These are phyloP conservation scores for Pseudocercospora crystallina DNA, from an alignment of 2,329 filamentous ascomycete species.

Conservation along the genomic window DNA sequence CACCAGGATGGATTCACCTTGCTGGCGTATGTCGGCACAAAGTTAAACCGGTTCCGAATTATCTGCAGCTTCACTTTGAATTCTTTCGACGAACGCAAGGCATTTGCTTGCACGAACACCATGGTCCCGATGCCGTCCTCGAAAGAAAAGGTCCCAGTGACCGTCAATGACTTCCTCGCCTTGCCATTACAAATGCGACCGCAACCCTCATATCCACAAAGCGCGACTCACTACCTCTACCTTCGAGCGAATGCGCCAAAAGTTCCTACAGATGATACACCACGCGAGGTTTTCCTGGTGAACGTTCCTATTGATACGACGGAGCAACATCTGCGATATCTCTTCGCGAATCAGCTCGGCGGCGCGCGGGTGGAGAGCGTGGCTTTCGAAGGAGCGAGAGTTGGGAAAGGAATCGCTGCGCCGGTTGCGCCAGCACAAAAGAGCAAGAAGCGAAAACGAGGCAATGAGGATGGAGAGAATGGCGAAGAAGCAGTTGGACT, in stretches of 20 bases:
- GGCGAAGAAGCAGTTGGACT: constrained; percentile 43
- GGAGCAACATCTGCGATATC: constrained; percentile 68
- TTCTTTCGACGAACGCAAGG: too few relatives aligned
- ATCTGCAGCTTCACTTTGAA: too few relatives aligned
- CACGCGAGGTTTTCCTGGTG: constrained; percentile 82
- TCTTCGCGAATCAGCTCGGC: constrained; percentile 74
- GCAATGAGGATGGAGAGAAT: constrained; percentile 39
- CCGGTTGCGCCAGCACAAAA: constrained; percentile 33
- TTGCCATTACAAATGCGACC: constrained; percentile 68
- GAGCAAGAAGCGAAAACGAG: constrained; percentile 58
- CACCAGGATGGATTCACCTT: too few relatives aligned
- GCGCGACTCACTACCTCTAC: constrained; percentile 79
- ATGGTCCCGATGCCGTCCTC: constrained; percentile 19
- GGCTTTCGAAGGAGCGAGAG: constrained; percentile 66
- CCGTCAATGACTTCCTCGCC: constrained; percentile 64
- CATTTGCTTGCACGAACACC: background rate
- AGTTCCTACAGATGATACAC: constrained; percentile 69
- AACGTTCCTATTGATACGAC: constrained; percentile 87
- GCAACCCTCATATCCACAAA: constrained; percentile 60
- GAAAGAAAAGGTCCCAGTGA: constrained; percentile 13
- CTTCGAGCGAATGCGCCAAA: constrained; percentile 80
- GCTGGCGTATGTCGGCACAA: too few relatives aligned
- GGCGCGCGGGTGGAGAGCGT: constrained; percentile 76
- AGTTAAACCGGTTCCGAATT: too few relatives aligned
- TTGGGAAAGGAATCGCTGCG: constrained; percentile 39